Base-by-base conservation (phyloP, 202 grass and related monocot genomes). In the Setaria viridis region DNA sequence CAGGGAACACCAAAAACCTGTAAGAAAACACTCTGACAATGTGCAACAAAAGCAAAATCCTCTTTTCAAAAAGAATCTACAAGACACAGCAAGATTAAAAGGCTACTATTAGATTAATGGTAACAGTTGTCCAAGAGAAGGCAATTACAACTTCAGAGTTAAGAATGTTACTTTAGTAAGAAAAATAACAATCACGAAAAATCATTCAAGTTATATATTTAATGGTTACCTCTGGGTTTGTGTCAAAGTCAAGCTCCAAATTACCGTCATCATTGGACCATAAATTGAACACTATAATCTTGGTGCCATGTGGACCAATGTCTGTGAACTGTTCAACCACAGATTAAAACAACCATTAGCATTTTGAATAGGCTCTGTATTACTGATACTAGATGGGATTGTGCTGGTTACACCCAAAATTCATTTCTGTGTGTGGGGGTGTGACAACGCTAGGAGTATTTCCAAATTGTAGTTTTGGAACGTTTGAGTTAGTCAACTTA, bases 241-340 rank as follows among this genome's bases (percentile, higher is more conserved):
- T 84, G 59, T 83, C 79, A 82, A 98, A 95, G 85, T 98, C 87
- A 5, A 98, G 89, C 88, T 98, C 95, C 78, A 95, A 72, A 74
- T 89, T 56, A 78, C 93, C 89, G 50, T 85, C 62, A 49, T 95
- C 95, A 72, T 90, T 98, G 29, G 83, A 88, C 95, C 95, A 98
- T 76, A 95, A 75, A 86, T 95, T 95, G 86, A 89, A 95, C 35
- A 98, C 89, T 63, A 95, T 81, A 85, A 98, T 92, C 77, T 91
- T 98, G 69, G 95, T 93, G 15, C 95, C 95, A 92, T 92, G 93
- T 64, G 81, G 73, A 64, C 95, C 93, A 89, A 98, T 89, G 57
- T 93, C 80, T 67, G 62, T 56, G 83, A 93, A 98, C 95, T 98
- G 91, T 84, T 84, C 60, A 77, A 76, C 37, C 69, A 84, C 39